These are phyloP conservation scores for Podospora sp. DNA, from an alignment of 495 filamentous ascomycete genomes.

Conservation along the genomic window DNA sequence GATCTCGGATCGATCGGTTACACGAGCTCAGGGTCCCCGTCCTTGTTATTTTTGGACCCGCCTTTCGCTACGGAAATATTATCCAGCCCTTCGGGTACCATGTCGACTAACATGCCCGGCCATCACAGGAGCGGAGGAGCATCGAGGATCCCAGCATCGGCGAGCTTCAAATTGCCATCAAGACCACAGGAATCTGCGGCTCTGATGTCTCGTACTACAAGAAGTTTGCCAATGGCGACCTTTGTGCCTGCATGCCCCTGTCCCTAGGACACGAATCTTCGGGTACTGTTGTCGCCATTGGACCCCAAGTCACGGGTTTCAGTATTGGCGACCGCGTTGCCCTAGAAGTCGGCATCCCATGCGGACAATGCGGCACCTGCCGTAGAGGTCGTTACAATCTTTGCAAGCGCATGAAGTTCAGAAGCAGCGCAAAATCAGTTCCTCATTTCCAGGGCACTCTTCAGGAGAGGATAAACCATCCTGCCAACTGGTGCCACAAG, in stretches of 20 bases:
- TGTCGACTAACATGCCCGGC: constrained; percentile 18
- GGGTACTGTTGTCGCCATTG: constrained; percentile 67
- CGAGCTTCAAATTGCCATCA: constrained; percentile 74
- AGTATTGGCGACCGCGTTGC: constrained; percentile 78
- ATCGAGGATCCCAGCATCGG: constrained; percentile 50
- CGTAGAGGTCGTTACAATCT: constrained; percentile 83
- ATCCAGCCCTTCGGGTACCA: constrained; percentile 20
- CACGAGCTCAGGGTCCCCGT: constrained; percentile 25
- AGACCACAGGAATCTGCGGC: constrained; percentile 78
- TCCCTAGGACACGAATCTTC: constrained; percentile 81
- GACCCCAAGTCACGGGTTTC: constrained; percentile 56
- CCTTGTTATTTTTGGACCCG: constrained; percentile 27
- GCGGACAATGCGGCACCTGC: constrained; percentile 73
- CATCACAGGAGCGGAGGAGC: constrained; percentile 46
- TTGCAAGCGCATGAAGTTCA: constrained; percentile 79
- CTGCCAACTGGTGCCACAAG: constrained; percentile 75
- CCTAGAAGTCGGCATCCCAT: constrained; percentile 83
- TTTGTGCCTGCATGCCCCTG: constrained; percentile 71
- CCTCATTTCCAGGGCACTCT: constrained; percentile 91
- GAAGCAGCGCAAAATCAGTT: constrained; percentile 78
- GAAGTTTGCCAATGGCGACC: constrained; percentile 81
- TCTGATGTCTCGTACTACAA: constrained; percentile 86
- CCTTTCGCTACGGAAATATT: constrained; percentile 23
- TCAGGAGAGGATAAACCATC: constrained; percentile 87
- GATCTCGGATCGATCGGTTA: constrained; percentile 32